Evolutionary conservation across 257 asterid species (phyloP).

Genomic region (Galeopsis tetrahit): DNA sequence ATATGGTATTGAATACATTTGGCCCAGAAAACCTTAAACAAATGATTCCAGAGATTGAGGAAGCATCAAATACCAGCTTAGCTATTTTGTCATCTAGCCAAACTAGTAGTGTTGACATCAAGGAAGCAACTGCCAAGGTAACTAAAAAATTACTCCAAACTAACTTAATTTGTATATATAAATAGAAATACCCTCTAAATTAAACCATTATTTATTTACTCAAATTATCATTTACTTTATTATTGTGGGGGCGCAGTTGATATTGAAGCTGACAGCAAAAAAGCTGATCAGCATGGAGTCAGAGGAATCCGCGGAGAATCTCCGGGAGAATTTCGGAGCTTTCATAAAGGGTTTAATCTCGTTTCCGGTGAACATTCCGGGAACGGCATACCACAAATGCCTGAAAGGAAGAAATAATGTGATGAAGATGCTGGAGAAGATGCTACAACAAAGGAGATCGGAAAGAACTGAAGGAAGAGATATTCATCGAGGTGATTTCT

Average conservation of each 20-base stretch:
- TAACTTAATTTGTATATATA: too few species aligned
- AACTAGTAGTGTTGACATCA: constrained; percentile 48
- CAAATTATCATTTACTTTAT: too few species aligned
- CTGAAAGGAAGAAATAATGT: constrained; percentile 85
- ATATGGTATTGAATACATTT: constrained; percentile 64
- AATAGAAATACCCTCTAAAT: too few species aligned
- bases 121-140: constrained; percentile 69
- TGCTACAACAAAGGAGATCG: constrained; percentile 59
- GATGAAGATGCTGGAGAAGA: constrained; percentile 66
- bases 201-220: too few species aligned
- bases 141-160: not conserved
- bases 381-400: constrained; percentile 80
- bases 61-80: constrained; percentile 45
- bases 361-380: constrained; percentile 82
- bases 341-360: constrained; percentile 82
- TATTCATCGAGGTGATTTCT: constrained; percentile 80
- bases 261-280: constrained; percentile 81
- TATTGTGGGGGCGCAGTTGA: constrained; percentile 79
- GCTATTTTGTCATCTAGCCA: constrained; percentile 48
- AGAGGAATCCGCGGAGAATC: constrained; percentile 59
- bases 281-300: constrained; percentile 77
- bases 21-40: constrained; percentile 73
- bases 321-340: constrained; percentile 67
- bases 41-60: constrained; percentile 71
- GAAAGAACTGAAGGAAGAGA: too few species aligned